Evolutionary conservation across 1,284 basidiomycete genomes (phyloP), one percentile per base, ranked within the genome.

Genomic region (Puccinia horiana): DNA sequence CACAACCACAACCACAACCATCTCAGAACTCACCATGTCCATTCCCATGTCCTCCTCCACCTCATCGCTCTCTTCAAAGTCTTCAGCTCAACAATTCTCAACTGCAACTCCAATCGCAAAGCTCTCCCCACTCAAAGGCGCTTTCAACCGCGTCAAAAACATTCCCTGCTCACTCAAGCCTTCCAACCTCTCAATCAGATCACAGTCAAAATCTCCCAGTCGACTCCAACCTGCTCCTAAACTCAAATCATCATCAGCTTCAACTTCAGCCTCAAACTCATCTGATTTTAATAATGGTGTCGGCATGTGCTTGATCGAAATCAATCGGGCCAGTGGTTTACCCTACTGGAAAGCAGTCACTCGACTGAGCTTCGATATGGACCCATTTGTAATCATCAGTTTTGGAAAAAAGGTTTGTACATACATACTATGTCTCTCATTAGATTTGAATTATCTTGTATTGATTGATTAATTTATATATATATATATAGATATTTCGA

Each of bases 391-490:
- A 20, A 95, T 99, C 84, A 91, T 96, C 84, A 95, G 94, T 1
- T 98, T 99, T 84, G 94, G 95, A 52, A 96, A 96, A 88, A 98
- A 98, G 87, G 94, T 98, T 95, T 0, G 9, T 35, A 92, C 94
- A 67, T 14, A 12, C 23, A 20, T 20, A 32, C 52, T 11, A 47
- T 77, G 20, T 37, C 20, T 16, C n/a, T 52, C 61, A 9, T 42
- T 8, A 61, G 37, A n/a, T n/a, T 8, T 47, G 8, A 47, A 32
- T 37, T 61, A 14, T 40, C 32, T 26, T 61, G 37, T 61, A n/a
- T 40, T 76, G 35, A n/a, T 65, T 26, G 29, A 40, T 47, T 65
- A 6, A 47, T 12, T 44, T 44, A 65, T 29, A 9, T 78, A 44
- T 29, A 35, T 23, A 2, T 14, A 26, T n/a, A 20, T 37, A 81